These are phyloP conservation scores for Microsporum canis DNA, from an alignment of 2,329 filamentous ascomycete species.

Conservation along the genomic window DNA sequence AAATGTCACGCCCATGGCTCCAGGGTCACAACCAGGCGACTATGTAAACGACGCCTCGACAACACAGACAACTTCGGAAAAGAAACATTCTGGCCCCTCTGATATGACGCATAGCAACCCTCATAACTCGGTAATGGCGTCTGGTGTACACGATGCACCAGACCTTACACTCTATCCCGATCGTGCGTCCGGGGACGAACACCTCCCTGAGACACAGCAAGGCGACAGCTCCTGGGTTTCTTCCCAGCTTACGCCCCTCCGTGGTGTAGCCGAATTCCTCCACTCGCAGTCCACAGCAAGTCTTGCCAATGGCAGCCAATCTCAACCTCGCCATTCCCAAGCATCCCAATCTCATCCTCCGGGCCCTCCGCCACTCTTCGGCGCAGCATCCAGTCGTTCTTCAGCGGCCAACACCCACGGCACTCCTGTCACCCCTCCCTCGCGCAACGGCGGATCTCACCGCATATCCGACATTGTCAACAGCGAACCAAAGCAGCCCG, in stretches of 20 bases:
- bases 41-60: conserved; percentile 81
- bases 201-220: conserved; percentile 55
- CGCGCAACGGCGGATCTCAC: not conserved
- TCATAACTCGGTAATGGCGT: conserved; percentile 40
- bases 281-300: conserved; percentile 23
- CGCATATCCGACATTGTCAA: not conserved
- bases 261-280: conserved; percentile 19
- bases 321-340: conserved; percentile 23
- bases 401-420: not conserved
- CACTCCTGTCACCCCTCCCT: not conserved
- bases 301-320: conserved; percentile 21
- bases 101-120: conserved; percentile 58
- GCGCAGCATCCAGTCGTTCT: conserved; percentile 13
- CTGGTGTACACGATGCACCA: conserved; percentile 38
- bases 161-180: conserved; percentile 42
- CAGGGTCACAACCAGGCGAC: conserved; percentile 48
- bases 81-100: conserved; percentile 65
- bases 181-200: conserved; percentile 45
- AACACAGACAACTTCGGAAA: conserved; percentile 70
- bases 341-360: conserved; percentile 27
- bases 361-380: conserved; percentile 28
- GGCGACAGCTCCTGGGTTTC: conserved; percentile 29
- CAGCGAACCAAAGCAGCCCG: not conserved
- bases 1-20: conserved; percentile 47
- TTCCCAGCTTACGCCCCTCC: conserved; percentile 19